Base-by-base conservation (phyloP, 352 stramenopile species). In the Lagenidium giganteum region DNA sequence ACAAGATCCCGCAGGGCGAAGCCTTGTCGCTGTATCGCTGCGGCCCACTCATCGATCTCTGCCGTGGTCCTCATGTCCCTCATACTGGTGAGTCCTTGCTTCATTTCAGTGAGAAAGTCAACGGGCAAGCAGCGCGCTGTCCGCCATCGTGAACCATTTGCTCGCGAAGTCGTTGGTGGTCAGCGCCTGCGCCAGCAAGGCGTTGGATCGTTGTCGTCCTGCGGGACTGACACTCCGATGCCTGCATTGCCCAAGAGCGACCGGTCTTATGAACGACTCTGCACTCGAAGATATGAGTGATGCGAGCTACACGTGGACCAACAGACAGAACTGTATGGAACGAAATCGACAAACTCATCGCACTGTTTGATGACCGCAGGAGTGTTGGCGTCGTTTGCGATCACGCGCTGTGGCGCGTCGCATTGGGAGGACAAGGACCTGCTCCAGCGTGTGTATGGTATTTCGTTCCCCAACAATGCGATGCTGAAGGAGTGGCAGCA, bases 31-130 rank as follows among this genome's bases (percentile, higher is more conserved):
- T 98, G 3, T 99, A 99, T 69, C 81, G 88, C 30, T 99, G 95
- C 51, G 97, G 97, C 2, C 82, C 96, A 20, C 82, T 99, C 18
- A 97, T 99, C 59, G 96, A 99, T 67, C 68, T 99, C 18, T 99
- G 96, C 45, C 93, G 95, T 32, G 96, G 96, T 5, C 96, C 96
- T 12, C 96, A 99, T 60, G 84, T 99, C 2, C 87, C 96, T 23
- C 87, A 91, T 38, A 98, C 95, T 8, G 89, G 89, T 70, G 72
- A 68, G 70, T 69, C 70, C 41, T 71, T 66, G n/a, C n/a, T n/a
- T n/a, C n/a, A n/a, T n/a, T n/a, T n/a, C n/a, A n/a, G n/a, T n/a
- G n/a, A n/a, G n/a, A n/a, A n/a, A n/a, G n/a, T n/a, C n/a, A n/a
- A n/a, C n/a, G n/a, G n/a, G n/a, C n/a, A n/a, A n/a, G n/a, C n/a